phyloP scores from a whole-genome alignment of 306 rosid species.

The Prunus dulcis region DNA sequence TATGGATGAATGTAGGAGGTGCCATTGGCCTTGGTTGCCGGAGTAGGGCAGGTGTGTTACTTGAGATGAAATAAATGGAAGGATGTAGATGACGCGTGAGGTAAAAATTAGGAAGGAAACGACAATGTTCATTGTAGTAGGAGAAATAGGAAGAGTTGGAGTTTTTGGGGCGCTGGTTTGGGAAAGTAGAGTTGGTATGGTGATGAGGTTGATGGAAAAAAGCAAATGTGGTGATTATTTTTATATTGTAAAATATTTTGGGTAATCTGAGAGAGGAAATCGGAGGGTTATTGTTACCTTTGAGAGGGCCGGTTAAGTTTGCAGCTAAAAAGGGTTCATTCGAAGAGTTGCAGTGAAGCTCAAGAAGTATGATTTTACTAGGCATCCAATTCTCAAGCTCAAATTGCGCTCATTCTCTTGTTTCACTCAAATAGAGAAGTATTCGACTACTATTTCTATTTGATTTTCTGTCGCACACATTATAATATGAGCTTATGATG shows the following conservation, averaged over 20 bases:
- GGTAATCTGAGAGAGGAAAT: neutral
- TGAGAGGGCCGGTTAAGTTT: slow-evolving; percentile 5
- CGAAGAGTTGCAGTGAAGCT: slow-evolving; percentile 25
- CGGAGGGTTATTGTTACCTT: slow-evolving; percentile 14
- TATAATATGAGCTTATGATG: no score
- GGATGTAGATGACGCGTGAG: neutral
- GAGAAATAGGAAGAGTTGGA: slow-evolving; percentile 11
- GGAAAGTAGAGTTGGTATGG: slow-evolving; percentile 17
- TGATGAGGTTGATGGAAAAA: slow-evolving; percentile 5
- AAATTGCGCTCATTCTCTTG: neutral
- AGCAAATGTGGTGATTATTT: neutral
- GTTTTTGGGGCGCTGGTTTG: slow-evolving; percentile 14
- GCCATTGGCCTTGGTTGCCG: slow-evolving; percentile 45
- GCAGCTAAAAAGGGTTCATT: slow-evolving; percentile 1
- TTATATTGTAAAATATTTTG: neutral
- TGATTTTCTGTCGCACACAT: no score
- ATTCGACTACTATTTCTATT: no score
- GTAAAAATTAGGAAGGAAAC: slow-evolving; percentile 16
- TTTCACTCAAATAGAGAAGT: neutral
- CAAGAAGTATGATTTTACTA: slow-evolving; percentile 34
- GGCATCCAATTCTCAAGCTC: neutral
- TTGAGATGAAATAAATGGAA: slow-evolving; percentile 13
- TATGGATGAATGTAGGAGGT: slow-evolving; percentile 46
- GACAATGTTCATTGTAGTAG: slow-evolving; percentile 2
- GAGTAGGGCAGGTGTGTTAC: neutral